Base-by-base conservation (phyloP, 1,139 yeast species). In the Wickerhamomyces sp. region DNA sequence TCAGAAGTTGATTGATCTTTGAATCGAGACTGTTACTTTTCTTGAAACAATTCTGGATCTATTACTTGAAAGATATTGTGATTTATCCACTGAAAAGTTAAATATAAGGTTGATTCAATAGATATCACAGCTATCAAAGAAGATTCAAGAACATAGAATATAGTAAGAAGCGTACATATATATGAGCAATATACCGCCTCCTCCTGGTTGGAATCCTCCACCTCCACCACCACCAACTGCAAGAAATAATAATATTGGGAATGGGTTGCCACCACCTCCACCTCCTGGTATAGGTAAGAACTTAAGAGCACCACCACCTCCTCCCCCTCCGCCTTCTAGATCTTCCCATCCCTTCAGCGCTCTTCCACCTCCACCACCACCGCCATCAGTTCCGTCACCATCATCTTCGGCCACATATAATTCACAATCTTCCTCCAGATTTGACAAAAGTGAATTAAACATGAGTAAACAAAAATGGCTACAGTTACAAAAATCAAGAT, bases 391-490 rank as follows among this genome's bases (percentile, higher is more conserved):
- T 38, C 54, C 60, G 13, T 57, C 61, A 5, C 59, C 66, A n/a
- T 57, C 65, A 5, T 42, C 55, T 16, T 8, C 47, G 54, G 3
- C 44, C 53, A 1, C 58, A n/a, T n/a, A n/a, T n/a, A n/a, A 63
- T 12, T 53, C 61, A 5, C 55, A 61, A 14, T 48, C 61, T 3
- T 41, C 48, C 5, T 47, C 55, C 28, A 25, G 52, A 44, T 54
- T 36, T 44, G 46, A 35, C 47, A 51, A 38, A 45, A 46, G 18
- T 46, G 44, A 48, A 59, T 35, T 76, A 2, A 64, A 68, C 13
- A 60, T 63, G n/a, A 64, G 77, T 43, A 75, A 78, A 48, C 64
- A 68, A 39, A 70, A 72, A 54, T 86, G 95, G 95, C 65, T 72
- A n/a, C 76, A 71, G 40, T 40, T 74, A 2, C 95, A 85, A 51